A percentile compares a stretch with the other conserved stretches of the same genome.
phyloP scores from a whole-genome alignment of 2,329 filamentous ascomycete genomes.

The Cladobotryum protrusum region DNA sequence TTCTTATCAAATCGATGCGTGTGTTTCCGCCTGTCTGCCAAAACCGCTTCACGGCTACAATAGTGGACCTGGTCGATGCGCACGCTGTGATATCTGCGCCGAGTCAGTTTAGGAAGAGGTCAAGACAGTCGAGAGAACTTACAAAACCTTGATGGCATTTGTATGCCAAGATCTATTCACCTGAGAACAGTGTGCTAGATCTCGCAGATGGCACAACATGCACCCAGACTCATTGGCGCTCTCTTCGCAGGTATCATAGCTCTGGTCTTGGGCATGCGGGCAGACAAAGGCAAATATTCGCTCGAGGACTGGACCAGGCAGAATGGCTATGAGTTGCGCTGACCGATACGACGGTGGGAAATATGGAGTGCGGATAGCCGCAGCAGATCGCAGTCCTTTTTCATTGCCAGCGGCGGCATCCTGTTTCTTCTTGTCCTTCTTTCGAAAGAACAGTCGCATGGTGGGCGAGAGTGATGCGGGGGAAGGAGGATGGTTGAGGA shows the following conservation, averaged over 20 bases:
- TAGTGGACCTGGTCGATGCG: slow-evolving; percentile 94
- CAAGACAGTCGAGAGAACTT: slow-evolving; percentile 31
- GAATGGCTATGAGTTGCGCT: slow-evolving; percentile 38
- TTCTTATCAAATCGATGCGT: slow-evolving; percentile 68
- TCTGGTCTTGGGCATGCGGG: slow-evolving; percentile 71
- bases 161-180: slow-evolving; percentile 67
- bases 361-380: slow-evolving; percentile 19
- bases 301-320: slow-evolving; percentile 65
- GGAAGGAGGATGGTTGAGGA: background rate
- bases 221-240: slow-evolving; percentile 73
- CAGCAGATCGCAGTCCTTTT: slow-evolving; percentile 23
- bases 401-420: slow-evolving; percentile 19
- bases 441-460: slow-evolving; percentile 33
- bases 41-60: slow-evolving; percentile 76
- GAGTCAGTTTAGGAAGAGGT: background rate
- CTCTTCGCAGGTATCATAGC: slow-evolving; percentile 76
- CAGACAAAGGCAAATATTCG: slow-evolving; percentile 78
- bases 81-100: slow-evolving; percentile 71
- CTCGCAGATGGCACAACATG: slow-evolving; percentile 89
- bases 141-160: slow-evolving; percentile 52
- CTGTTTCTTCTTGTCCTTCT: slow-evolving; percentile 32
- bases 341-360: slow-evolving; percentile 37
- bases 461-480: slow-evolving; percentile 7
- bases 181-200: slow-evolving; percentile 72
- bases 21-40: slow-evolving; percentile 72